Percentiles rank a stretch among this genome's conserved stretches.
Evolutionary conservation across 2,329 filamentous ascomycete genomes (phyloP).

Genomic region (Colletotrichum gloeosporioides): DNA sequence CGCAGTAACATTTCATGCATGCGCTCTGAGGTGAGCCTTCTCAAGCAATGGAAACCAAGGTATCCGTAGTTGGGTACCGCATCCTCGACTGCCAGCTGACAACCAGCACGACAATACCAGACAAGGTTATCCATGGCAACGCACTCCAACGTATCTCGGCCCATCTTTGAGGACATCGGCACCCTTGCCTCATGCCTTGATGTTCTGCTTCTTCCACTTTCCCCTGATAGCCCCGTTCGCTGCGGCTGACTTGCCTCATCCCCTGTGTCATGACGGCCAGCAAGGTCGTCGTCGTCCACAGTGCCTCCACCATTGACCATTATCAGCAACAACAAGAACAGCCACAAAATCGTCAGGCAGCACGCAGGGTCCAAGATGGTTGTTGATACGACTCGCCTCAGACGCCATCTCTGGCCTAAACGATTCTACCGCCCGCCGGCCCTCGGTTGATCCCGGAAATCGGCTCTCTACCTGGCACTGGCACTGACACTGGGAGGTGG

Average conservation of each 20-base stretch:
- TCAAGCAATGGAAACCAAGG: not conserved
- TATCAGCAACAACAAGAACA: not conserved
- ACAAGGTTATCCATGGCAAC: not conserved
- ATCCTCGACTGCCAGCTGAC: not conserved
- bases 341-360: not conserved
- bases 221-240: not conserved
- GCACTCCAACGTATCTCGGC: not conserved
- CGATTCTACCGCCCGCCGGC: not conserved
- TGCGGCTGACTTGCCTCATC: not conserved
- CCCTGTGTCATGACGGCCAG: not conserved
- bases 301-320: not conserved
- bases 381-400: not conserved
- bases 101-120: not conserved
- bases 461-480: not conserved
- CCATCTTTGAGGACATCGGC: not conserved
- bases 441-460: not conserved
- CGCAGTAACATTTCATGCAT: not conserved
- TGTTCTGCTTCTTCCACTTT: not conserved
- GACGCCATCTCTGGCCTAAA: not conserved
- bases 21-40: not conserved
- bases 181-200: not conserved
- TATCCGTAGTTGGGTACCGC: not conserved
- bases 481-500: not conserved
- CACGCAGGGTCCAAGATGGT: not conserved
- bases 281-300: not conserved